These are phyloP conservation scores for Chaetomium globosum DNA, from an alignment of 2,329 filamentous ascomycete species.

Conservation along the genomic window DNA sequence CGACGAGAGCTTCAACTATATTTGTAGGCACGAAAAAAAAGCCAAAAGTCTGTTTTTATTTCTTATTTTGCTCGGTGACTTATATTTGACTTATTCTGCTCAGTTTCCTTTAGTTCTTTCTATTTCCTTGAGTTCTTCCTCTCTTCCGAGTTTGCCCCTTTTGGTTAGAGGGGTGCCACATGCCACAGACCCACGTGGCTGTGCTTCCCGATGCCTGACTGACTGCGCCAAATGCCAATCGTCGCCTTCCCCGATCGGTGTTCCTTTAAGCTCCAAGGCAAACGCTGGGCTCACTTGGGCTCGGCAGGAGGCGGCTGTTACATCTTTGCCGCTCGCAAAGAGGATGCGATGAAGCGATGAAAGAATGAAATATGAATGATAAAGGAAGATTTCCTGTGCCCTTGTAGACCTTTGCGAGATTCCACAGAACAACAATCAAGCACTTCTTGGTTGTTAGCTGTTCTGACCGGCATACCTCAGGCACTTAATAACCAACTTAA, in stretches of 20 bases:
- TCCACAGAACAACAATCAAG: not conserved
- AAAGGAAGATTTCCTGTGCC: slow-evolving; percentile 2
- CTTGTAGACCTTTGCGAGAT: too few species aligned
- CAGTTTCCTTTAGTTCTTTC: too few species aligned
- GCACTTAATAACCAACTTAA: not conserved
- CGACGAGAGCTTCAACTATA: too few species aligned
- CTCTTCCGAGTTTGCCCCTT: too few species aligned
- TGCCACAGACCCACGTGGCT: not conserved
- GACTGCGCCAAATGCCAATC: not conserved
- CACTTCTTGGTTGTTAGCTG: not conserved
- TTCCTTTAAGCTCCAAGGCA: not conserved
- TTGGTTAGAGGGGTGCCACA: too few species aligned
- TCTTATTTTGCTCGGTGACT: too few species aligned
- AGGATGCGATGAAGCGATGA: not conserved
- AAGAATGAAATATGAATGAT: not conserved
- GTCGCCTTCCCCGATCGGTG: not conserved
- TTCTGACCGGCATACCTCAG: not conserved
- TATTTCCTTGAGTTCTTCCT: too few species aligned
- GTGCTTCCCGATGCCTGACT: not conserved
- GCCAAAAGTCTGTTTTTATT: too few species aligned
- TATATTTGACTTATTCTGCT: too few species aligned
- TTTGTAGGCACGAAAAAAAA: too few species aligned
- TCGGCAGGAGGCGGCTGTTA: not conserved
- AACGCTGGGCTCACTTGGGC: not conserved
- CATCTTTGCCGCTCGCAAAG: not conserved